These are phyloP conservation scores for Globisporangium solare DNA, from an alignment of 352 stramenopile genomes.

Conservation along the genomic window DNA sequence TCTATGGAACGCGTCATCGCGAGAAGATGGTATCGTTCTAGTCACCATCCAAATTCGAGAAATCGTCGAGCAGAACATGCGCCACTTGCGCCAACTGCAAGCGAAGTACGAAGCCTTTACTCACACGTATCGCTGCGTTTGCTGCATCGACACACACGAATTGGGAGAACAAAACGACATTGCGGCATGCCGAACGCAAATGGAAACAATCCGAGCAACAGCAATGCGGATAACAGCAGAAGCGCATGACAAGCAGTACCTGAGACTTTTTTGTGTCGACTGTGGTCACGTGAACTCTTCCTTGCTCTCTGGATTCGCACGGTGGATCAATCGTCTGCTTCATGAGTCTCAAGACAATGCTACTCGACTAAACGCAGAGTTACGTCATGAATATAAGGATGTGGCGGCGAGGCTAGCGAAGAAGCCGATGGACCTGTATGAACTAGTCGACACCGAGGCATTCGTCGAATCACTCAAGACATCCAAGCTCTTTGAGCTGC, in stretches of 20 bases:
- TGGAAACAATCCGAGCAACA: conserved; percentile 17
- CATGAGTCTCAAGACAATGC: conserved; percentile 49
- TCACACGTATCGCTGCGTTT: conserved; percentile 27
- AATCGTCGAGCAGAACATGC: conserved; percentile 57
- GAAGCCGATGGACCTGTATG: conserved; percentile 64
- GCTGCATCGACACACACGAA: conserved; percentile 11
- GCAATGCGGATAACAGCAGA: conserved; percentile 12
- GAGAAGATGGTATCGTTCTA: conserved; percentile 53
- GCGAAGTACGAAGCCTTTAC: conserved; percentile 37
- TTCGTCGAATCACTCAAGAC: conserved; percentile 51
- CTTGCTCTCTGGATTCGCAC: conserved; percentile 31
- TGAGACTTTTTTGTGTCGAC: conserved; percentile 40
- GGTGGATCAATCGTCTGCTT: conserved; percentile 40
- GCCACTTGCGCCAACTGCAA: conserved; percentile 30
- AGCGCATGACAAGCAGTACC: conserved; percentile 10
- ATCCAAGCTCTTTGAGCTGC: conserved; percentile 36
- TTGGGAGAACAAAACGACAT: conserved; percentile 16
- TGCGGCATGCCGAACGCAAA: conserved; percentile 14
- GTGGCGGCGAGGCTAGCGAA: conserved; percentile 53
- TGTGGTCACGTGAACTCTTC: conserved; percentile 40
- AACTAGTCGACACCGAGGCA: conserved; percentile 59
- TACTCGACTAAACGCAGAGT: conserved; percentile 36
- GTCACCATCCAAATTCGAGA: conserved; percentile 55
- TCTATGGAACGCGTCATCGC: conserved; percentile 61
- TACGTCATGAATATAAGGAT: conserved; percentile 73